Evolutionary conservation across 345 rosid genomes (phyloP).

Genomic region (Camelina sativa): DNA sequence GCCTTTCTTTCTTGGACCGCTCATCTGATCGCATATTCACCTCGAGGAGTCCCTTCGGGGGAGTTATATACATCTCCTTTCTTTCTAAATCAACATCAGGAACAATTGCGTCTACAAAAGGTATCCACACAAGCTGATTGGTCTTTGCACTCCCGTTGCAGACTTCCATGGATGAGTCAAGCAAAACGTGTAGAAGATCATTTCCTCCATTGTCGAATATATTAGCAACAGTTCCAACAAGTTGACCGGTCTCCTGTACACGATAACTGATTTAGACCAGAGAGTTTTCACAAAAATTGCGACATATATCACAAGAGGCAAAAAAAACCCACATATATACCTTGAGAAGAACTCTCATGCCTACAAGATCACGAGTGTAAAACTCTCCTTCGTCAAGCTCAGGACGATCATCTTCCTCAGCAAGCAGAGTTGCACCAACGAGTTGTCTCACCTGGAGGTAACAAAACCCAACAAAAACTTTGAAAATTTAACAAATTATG

Average conservation of each 20-base stretch:
- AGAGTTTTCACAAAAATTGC: neutral
- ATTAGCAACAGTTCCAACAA: constrained; percentile 79
- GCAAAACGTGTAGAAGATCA: constrained; percentile 82
- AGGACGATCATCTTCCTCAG: constrained; percentile 77
- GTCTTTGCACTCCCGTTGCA: constrained; percentile 51
- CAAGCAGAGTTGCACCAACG: constrained; percentile 86
- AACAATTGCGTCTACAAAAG: constrained; percentile 87
- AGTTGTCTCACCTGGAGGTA: constrained; percentile 72
- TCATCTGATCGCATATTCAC: constrained; percentile 68
- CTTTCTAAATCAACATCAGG: constrained; percentile 73
- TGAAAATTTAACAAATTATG: neutral
- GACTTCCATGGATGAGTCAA: constrained; percentile 48
- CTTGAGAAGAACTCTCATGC: constrained; percentile 76
- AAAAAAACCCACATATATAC: constrained; percentile 37
- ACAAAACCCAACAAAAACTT: constrained; percentile 12
- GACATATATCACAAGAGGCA: neutral
- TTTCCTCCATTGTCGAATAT: constrained; percentile 75
- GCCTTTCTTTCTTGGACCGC: constrained; percentile 90
- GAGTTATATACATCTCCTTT: constrained; percentile 77
- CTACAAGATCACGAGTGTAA: constrained; percentile 84
- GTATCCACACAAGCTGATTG: constrained; percentile 75
- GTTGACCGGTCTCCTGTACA: constrained; percentile 74
- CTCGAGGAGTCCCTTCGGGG: constrained; percentile 91
- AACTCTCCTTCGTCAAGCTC: constrained; percentile 78
- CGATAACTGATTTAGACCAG: neutral